Evolutionary conservation across 1,284 basidiomycete genomes (phyloP), one percentile per base, ranked within the genome.

Genomic region (Thecaphora thlaspeos): DNA sequence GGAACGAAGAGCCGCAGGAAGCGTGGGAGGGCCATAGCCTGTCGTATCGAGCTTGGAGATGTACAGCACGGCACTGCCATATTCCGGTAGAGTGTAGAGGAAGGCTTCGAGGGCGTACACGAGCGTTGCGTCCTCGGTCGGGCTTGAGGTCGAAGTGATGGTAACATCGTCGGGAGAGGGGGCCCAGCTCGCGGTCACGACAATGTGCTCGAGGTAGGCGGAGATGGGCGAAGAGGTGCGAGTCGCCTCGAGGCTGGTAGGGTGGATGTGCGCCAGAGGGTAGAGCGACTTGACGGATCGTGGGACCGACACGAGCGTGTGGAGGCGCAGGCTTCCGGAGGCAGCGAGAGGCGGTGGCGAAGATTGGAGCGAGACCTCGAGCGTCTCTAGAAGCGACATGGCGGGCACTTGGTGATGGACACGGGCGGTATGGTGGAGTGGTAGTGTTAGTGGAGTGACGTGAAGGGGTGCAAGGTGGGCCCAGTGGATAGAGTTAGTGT

Each of bases 41-140:
- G 91, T 91, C 14, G 91, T 87, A 77, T 97, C 95, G 50, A 96
- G 86, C 79, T 98, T 98, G 45, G 90, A 89, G 42, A 97, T 83
- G 79, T 97, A 96, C 21, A 98, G 80, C 32, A 98, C 83, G 1
- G 85, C 86, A 49, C 83, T 84, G 2, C 82, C 83, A 2, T 87
- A 87, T 2, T 83, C 70, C 4, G 88, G 87, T 43, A 89, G 73
- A 41, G 85, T 85, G 81, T 91, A 96, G 28, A 96, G 80, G 50
- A 82, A 84, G 0, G 87, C 88, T 72, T 94, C 91, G 59, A 97
- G 83, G 1, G 87, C 94, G 8, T 86, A 83, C 24, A 90, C 85
- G 17, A 89, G 80, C 41, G 40, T 46, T 0, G 38, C 61, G 21
- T 62, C 39, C 83, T 82, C 4, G 82, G 81, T 28, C 40, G 37